Evolutionary conservation across 169 alveolate species (phyloP).

Genomic region (Plasmodium coatneyi): DNA sequence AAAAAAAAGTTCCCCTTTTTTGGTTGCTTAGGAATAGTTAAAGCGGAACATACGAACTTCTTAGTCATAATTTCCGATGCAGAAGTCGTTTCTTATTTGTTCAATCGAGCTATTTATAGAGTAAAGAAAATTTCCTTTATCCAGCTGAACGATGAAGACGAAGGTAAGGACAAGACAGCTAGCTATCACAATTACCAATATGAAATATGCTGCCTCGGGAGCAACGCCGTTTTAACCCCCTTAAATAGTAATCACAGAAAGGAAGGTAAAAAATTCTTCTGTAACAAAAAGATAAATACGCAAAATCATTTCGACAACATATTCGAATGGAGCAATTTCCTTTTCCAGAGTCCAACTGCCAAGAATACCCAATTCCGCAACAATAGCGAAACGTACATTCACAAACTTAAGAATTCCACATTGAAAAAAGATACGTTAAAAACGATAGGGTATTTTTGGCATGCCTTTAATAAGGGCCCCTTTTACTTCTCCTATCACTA

Average conservation of each 20-base stretch:
- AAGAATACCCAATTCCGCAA: conserved; percentile 12
- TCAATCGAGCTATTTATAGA: conserved; percentile 47
- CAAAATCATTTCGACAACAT: neutral
- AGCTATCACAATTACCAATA: conserved; percentile 5
- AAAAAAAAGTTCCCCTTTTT: conserved; percentile 52
- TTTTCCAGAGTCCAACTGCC: neutral
- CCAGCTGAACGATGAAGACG: conserved; percentile 33
- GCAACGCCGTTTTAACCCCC: conserved; percentile 10
- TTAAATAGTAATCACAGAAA: neutral
- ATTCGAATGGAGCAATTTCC: conserved; percentile 4
- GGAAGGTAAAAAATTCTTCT: conserved; percentile 18
- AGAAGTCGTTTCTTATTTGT: conserved; percentile 47
- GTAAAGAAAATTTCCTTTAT: conserved; percentile 50
- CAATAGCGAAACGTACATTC: conserved; percentile 45
- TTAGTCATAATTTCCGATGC: conserved; percentile 70
- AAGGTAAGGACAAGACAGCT: neutral
- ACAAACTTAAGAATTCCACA: conserved; percentile 47
- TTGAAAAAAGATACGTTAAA: conserved; percentile 37
- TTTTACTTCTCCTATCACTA: conserved; percentile 69
- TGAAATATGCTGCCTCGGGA: conserved; percentile 32
- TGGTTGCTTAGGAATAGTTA: conserved; percentile 68
- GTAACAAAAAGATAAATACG: neutral
- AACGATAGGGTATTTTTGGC: conserved; percentile 29
- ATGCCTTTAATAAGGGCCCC: conserved; percentile 74
- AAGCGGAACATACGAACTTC: conserved; percentile 53